Evolutionary conservation across 257 asterid species (phyloP), one percentile per base, ranked within the genome.

Genomic region (Solanum etuberosum): DNA sequence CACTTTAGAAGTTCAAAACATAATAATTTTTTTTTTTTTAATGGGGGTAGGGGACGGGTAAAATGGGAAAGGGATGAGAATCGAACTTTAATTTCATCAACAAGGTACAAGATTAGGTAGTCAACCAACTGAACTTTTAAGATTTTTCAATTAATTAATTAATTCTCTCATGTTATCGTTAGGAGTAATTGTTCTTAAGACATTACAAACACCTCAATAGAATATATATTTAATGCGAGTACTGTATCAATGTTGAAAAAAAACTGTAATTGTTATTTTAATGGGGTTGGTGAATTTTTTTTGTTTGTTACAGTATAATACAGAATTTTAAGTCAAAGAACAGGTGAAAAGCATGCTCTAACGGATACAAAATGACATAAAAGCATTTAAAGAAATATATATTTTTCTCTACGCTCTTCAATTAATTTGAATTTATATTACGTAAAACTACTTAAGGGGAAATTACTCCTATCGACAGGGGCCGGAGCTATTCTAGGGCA

Each of bases 341-440:
- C 16, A 63, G 71, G 71, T 63, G 16, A 63, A 63, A 63, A 11
- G 7, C 8, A 63, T n/a, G 7, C 1, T 63, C 32, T n/a, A n/a
- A 63, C 71, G 14, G 71, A 51, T 7, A 9, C 65, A 57, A 57
- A 54, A 54, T 54, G n/a, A 6, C 63, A 54, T 54, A 6, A 54
- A 54, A 54, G 63, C 6, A 54, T 18, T 6, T 54, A 54, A 54
- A 54, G 63, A 18, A 54, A 18, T 18, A 51, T 48, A 14, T 48
- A 0, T 7, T 0, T 6, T 51, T 54, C 18, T 54, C n/a, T 54
- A 9, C 3, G 2, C 10, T 18, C 23, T 20, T 18, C n/a, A 1
- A 54, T 18, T 54, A 54, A 54, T 54, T 54, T 54, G 1, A 54
- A 54, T 54, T 3, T 54, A 18, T 54, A 18, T 6, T 18, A 8